A percentile compares a stretch with the other conserved stretches of the same genome.
These are phyloP conservation scores for Scheffersomyces spartinae DNA, from an alignment of 805 yeast genomes.

Conservation along the genomic window DNA sequence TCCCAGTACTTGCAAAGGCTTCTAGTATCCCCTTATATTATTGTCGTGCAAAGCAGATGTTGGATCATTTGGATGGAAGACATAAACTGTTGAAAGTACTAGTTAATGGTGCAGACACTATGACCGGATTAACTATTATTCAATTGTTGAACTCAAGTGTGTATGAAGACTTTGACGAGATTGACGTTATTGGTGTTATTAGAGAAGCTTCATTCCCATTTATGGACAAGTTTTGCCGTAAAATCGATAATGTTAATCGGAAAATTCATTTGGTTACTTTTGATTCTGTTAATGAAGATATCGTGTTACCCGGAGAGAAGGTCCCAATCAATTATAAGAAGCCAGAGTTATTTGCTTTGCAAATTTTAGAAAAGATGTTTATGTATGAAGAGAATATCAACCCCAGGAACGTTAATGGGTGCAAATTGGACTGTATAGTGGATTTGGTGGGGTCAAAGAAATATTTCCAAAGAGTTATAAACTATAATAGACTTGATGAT, in stretches of 20 bases:
- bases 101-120: constrained; percentile 33
- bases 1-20: constrained; percentile 22
- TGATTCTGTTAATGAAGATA: constrained; percentile 22
- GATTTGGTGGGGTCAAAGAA: constrained; percentile 30
- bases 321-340: constrained; percentile 24
- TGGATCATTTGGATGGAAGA: constrained; percentile 13
- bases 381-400: constrained; percentile 10
- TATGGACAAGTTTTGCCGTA: too few species aligned
- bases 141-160: constrained; percentile 20
- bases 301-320: constrained; percentile 23
- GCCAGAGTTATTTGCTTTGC: constrained; percentile 25
- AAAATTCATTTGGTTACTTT: constrained; percentile 17
- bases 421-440: constrained; percentile 23
- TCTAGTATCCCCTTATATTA: constrained; percentile 20
- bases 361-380: constrained; percentile 22
- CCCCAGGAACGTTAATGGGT: constrained; percentile 10
- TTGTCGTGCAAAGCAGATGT: constrained; percentile 26
- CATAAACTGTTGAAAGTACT: constrained; percentile 14
- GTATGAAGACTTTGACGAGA: constrained; percentile 11
- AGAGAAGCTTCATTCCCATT: too few species aligned
- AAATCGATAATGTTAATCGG: too few species aligned
- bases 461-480: constrained; percentile 20
- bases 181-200: constrained; percentile 21
- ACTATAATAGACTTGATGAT: constrained; percentile 18
- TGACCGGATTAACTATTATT: constrained; percentile 21